Evolutionary conservation across 345 rosid genomes (phyloP).

Genomic region (Acer yangbiense): DNA sequence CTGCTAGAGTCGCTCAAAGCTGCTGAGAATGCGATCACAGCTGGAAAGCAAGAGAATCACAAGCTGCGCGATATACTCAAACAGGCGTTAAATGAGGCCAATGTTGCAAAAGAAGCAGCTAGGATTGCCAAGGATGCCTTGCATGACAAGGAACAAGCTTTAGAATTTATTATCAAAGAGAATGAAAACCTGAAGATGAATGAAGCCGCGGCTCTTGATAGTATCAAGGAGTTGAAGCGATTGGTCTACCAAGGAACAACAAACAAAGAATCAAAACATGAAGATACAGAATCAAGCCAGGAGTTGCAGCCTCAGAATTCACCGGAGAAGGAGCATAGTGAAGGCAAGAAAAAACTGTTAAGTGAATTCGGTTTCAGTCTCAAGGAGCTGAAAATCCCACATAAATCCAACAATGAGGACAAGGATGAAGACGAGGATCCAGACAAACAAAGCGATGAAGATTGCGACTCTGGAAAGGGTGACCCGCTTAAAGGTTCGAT

Average conservation of each 20-base stretch:
- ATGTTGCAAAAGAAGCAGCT: conserved; percentile 84
- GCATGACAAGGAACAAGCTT: conserved; percentile 63
- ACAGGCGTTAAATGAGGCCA: conserved; percentile 87
- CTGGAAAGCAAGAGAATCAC: conserved; percentile 62
- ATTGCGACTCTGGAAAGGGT: conserved; percentile 22
- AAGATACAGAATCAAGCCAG: conserved; percentile 21
- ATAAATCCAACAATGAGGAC: conserved; percentile 40
- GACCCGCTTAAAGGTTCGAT: conserved; percentile 76
- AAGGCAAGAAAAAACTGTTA: conserved; percentile 39
- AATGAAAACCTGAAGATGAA: conserved; percentile 61
- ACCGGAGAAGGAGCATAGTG: conserved; percentile 24
- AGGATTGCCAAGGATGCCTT: conserved; percentile 67
- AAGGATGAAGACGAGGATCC: conserved; percentile 40
- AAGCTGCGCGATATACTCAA: conserved; percentile 78
- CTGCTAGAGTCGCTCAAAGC: conserved; percentile 47
- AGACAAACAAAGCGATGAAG: conserved; percentile 10
- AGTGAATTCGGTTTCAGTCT: conserved; percentile 52
- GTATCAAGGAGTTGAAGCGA: conserved; percentile 60
- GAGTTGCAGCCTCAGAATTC: conserved; percentile 33
- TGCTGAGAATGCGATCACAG: conserved; percentile 44
- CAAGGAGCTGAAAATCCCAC: conserved; percentile 49
- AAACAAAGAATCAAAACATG: conserved; percentile 17
- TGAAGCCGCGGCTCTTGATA: conserved; percentile 57
- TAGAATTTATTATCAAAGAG: conserved; percentile 57
- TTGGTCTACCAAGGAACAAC: conserved; percentile 42